Percentiles rank a stretch among this genome's conserved stretches.
These are phyloP conservation scores for Prunus fruticosa DNA, from an alignment of 306 rosid genomes.

Conservation along the genomic window DNA sequence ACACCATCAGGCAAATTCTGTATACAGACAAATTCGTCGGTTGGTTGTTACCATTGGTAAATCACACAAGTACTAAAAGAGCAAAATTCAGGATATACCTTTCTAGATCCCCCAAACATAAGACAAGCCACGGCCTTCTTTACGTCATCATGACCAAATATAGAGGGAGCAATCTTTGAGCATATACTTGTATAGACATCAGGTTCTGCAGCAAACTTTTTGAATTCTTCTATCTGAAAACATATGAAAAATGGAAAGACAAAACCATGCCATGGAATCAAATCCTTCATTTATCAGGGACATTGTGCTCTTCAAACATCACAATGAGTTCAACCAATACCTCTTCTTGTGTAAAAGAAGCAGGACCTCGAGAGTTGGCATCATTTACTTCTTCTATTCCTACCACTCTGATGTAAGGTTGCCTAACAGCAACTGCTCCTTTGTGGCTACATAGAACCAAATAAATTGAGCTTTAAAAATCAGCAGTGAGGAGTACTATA, in stretches of 20 bases:
- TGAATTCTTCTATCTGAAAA: slow-evolving; percentile 87
- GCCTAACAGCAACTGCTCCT: slow-evolving; percentile 97
- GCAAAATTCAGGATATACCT: slow-evolving; percentile 41
- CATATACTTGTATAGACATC: slow-evolving; percentile 80
- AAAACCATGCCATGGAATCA: background rate
- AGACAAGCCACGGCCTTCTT: slow-evolving; percentile 96
- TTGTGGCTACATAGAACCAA: slow-evolving; percentile 55
- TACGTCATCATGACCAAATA: slow-evolving; percentile 92
- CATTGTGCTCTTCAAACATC: background rate
- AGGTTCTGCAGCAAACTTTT: slow-evolving; percentile 79
- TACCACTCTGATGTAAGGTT: slow-evolving; percentile 92
- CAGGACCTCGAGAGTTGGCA: slow-evolving; percentile 67
- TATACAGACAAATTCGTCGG: slow-evolving; percentile 18
- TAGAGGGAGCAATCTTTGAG: slow-evolving; percentile 91
- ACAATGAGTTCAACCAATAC: slow-evolving; percentile 38
- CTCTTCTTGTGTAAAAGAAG: slow-evolving; percentile 69
- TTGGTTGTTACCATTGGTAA: slow-evolving; percentile 17
- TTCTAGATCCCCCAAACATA: slow-evolving; percentile 93
- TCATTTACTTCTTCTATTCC: slow-evolving; percentile 86
- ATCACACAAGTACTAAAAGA: background rate
- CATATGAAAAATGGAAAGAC: slow-evolving; percentile 5
- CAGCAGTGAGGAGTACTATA: background rate
- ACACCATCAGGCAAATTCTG: slow-evolving; percentile 98
- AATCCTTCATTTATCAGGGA: background rate
- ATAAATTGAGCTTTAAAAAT: slow-evolving; percentile 9